Evolutionary conservation across 108 stramenopile species (phyloP), one percentile per base, ranked within the genome.

Genomic region (Nitzschia inconspicua): DNA sequence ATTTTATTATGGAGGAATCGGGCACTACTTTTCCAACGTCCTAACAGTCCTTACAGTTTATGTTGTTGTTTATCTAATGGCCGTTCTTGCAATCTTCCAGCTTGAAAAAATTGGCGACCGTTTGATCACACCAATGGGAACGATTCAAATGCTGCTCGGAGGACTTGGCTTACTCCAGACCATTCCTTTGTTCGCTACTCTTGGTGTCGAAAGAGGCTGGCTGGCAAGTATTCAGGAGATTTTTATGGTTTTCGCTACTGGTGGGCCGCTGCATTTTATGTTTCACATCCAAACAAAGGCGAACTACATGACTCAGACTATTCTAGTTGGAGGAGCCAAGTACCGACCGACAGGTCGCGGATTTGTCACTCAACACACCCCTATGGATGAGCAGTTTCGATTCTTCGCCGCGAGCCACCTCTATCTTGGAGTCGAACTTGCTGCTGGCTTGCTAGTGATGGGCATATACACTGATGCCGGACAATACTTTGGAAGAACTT

Each of bases 201-300:
- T 98, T 31, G 93, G 92, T 40, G 95, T 98, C 18, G 98, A 98
- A 60, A 79, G 94, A 40, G 98, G 98, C 2, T 87, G 96, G 81
- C 75, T 80, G 65, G 80, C 84, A 6, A 94, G 95, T 53, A 47
- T 91, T 16, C 78, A 68, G 25, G 95, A 97, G 68, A 80, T 98
- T 32, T 51, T 91, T 44, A 77, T 86, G 55, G 94, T 98, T 44
- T 97, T 98, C 67, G 70, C 91, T 29, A 96, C 95, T 58, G 98
- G 98, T 13, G 98, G 96, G 30, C 98, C 98, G 18, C 69, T 98
- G 28, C 96, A 98, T 68, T 98, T 98, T 68, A 96, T 98, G 90
- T 98, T 98, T 79, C 98, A 98, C 71, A 98, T 98, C 70, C 98
- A 97, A 65, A 98, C 98, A 22, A 93, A 95, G 57, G 94, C 95